These are phyloP conservation scores for Trypanosoma cruzi DNA, from an alignment of 208 protist genomes.

Conservation along the genomic window DNA sequence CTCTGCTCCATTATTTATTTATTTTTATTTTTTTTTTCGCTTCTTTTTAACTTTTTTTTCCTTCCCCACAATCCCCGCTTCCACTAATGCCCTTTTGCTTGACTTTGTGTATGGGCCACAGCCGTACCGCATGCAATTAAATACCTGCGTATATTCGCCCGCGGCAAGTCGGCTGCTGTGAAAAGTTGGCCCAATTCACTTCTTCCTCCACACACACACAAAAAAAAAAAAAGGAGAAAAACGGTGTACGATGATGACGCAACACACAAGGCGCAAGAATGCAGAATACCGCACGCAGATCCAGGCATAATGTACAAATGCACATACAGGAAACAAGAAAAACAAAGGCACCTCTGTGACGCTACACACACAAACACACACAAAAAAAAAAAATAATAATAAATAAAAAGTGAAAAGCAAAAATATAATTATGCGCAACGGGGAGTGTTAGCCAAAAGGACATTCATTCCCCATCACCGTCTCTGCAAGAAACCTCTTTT, in stretches of 20 bases:
- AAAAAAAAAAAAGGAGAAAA: slow-evolving; percentile 21
- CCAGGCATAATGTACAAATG: background rate
- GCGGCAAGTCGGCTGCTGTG: background rate
- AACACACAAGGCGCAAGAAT: too few species aligned
- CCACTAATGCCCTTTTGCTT: background rate
- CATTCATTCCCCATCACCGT: background rate
- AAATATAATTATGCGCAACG: too few species aligned
- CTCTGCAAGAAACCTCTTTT: background rate
- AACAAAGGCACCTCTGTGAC: background rate
- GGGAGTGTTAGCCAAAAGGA: background rate
- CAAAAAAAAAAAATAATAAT: slow-evolving; percentile 6
- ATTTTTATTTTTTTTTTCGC: background rate
- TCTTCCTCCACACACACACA: background rate
- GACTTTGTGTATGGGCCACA: background rate
- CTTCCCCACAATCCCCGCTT: background rate
- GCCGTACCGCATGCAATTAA: background rate
- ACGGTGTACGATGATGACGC: background rate
- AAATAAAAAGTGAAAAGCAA: slow-evolving; percentile 11
- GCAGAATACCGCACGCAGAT: background rate
- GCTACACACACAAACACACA: background rate
- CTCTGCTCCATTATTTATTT: slow-evolving; percentile 51
- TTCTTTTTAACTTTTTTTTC: background rate
- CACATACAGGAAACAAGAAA: slow-evolving; percentile 3
- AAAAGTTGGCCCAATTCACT: background rate
- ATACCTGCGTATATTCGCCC: background rate